Conservation (phyloP, 371 early-diverging fungal genomes). For the Mucor indicus region DNA sequence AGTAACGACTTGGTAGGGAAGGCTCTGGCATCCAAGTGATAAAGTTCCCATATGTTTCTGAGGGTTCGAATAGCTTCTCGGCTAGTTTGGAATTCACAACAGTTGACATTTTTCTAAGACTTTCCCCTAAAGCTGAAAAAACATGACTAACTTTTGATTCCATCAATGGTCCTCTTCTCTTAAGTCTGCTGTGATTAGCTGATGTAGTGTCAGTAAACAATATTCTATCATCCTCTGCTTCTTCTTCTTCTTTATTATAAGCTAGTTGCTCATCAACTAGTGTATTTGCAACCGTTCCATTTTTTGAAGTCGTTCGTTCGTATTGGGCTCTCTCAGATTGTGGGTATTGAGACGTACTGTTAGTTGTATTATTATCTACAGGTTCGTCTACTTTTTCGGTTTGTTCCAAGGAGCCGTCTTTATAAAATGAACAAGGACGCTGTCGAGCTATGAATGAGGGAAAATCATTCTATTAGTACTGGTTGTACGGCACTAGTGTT, state of each 20-base stretch:
- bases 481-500: no score
- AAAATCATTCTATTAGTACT: not conserved
- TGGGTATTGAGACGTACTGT: not conserved
- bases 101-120: constrained; percentile 7
- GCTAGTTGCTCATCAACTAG: not conserved
- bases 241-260: not conserved
- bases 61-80: constrained; percentile 8
- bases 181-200: constrained; percentile 15
- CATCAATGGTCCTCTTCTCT: constrained; percentile 18
- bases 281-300: not conserved
- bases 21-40: constrained; percentile 26
- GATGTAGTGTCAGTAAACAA: constrained; percentile 13
- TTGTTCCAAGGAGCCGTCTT: constrained; percentile 21
- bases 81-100: not conserved
- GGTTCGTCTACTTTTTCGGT: not conserved
- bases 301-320: not conserved
- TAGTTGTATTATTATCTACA: not conserved
- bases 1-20: constrained; percentile 25
- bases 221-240: constrained; percentile 1
- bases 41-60: constrained; percentile 16
- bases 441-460: constrained; percentile 14
- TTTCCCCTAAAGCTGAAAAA: constrained; percentile 9
- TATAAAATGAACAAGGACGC: constrained; percentile 25
- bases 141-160: constrained; percentile 20
- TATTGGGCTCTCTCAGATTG: not conserved